phyloP scores from a whole-genome alignment of 1,284 basidiomycete species.

The Pholiota adiposa region DNA sequence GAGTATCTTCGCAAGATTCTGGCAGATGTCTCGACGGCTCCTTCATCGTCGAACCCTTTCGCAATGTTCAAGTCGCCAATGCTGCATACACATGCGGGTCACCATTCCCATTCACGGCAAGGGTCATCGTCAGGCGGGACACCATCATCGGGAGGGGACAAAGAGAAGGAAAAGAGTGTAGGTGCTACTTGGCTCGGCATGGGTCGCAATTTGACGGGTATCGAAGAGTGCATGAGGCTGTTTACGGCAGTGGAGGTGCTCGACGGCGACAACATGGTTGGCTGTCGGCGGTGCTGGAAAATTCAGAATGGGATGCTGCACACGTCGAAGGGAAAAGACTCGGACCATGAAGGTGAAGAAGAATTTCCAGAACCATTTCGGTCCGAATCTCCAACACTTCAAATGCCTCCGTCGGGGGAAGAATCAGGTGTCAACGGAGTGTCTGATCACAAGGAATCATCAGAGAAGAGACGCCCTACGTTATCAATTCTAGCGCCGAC shows the following conservation, averaged over 20 bases:
- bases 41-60: slow-evolving; percentile 42
- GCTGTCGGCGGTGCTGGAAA: slow-evolving; percentile 93
- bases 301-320: slow-evolving; percentile 68
- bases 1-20: slow-evolving; percentile 69
- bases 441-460: not conserved
- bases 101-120: slow-evolving; percentile 21
- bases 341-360: slow-evolving; percentile 22
- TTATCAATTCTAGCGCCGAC: slow-evolving; percentile 16
- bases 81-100: slow-evolving; percentile 29
- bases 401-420: not conserved
- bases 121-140: not conserved
- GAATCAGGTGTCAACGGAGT: slow-evolving; percentile 14
- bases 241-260: slow-evolving; percentile 92
- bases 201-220: slow-evolving; percentile 50
- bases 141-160: not conserved
- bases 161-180: slow-evolving; percentile 25
- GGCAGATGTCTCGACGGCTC: slow-evolving; percentile 53
- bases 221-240: slow-evolving; percentile 78
- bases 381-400: not conserved
- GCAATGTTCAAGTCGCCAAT: slow-evolving; percentile 46
- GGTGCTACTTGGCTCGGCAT: slow-evolving; percentile 51
- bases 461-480: slow-evolving; percentile 8
- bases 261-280: slow-evolving; percentile 93
- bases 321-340: slow-evolving; percentile 33
- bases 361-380: slow-evolving; percentile 9